Conservation (phyloP, 1,284 basidiomycete genomes). For the Sanghuangporus baumii region DNA sequence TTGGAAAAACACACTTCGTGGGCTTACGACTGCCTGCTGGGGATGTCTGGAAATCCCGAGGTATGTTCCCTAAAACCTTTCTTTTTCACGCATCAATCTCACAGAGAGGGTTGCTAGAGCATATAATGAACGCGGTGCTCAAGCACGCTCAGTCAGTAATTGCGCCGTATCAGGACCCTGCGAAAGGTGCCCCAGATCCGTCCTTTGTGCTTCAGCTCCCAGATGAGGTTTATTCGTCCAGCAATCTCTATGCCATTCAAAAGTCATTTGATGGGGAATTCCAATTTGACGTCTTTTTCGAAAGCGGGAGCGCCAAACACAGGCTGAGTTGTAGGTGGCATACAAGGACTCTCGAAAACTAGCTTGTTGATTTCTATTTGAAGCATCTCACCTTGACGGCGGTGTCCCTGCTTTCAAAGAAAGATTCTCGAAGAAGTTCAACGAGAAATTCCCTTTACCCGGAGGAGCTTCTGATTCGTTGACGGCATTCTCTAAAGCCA, state of each 20-base stretch:
- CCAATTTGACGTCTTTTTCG: constrained; percentile 83
- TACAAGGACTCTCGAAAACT: not conserved
- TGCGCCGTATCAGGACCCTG: constrained; percentile 48
- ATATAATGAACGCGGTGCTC: constrained; percentile 60
- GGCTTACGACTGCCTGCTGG: constrained; percentile 62
- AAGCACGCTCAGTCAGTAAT: constrained; percentile 52
- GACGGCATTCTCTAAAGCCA: constrained; percentile 74
- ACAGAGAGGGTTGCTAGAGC: constrained; percentile 38
- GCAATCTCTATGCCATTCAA: constrained; percentile 84
- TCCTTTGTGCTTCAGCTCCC: constrained; percentile 72
- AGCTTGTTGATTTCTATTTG: constrained; percentile 17
- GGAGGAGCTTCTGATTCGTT: constrained; percentile 49
- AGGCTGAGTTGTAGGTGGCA: constrained; percentile 51
- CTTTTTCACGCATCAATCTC: not conserved
- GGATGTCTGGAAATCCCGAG: constrained; percentile 81
- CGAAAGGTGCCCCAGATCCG: constrained; percentile 61
- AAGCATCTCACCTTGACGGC: constrained; percentile 55
- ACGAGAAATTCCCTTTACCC: constrained; percentile 61
- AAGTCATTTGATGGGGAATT: constrained; percentile 81
- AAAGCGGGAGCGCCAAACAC: constrained; percentile 60
- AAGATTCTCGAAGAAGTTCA: constrained; percentile 66
- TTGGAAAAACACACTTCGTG: constrained; percentile 70
- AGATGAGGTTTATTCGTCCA: constrained; percentile 64
- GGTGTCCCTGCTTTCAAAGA: constrained; percentile 64
- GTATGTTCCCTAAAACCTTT: constrained; percentile 32